A percentile compares a stretch with the other conserved stretches of the same genome.
Evolutionary conservation across 2,329 filamentous ascomycete species (phyloP).

Genomic region (Leptosphaerulina australis): DNA sequence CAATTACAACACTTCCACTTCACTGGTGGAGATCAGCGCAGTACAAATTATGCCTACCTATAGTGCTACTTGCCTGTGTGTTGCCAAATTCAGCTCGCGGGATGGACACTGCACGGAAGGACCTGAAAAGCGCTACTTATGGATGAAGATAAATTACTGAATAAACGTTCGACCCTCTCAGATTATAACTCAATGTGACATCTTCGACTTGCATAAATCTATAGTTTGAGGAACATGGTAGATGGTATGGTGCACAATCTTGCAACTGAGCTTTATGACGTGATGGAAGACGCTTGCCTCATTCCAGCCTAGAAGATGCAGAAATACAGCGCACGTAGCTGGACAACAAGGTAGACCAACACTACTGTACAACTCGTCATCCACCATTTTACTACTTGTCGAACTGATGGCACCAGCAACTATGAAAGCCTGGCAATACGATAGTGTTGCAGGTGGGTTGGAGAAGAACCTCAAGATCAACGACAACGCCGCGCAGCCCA

Average conservation of each 20-base stretch:
- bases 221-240: no score
- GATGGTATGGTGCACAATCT: neutral
- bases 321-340: slow-evolving; percentile 7
- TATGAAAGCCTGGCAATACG: slow-evolving; percentile 67
- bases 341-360: slow-evolving; percentile 4
- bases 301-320: slow-evolving; percentile 16
- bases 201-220: no score
- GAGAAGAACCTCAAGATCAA: slow-evolving; percentile 60
- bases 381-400: no score
- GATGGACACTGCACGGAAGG: neutral
- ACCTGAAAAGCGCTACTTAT: no score
- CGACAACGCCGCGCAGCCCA: slow-evolving; percentile 51
- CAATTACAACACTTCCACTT: neutral
- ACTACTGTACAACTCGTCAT: neutral
- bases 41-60: no score
- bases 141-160: no score
- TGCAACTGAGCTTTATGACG: slow-evolving; percentile 4
- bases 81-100: no score
- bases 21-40: neutral
- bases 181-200: neutral
- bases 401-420: slow-evolving; percentile 40
- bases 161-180: neutral
- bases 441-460: slow-evolving; percentile 52
- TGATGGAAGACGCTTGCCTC: slow-evolving; percentile 10
- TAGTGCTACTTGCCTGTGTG: no score